Conservation (phyloP, 768 basidiomycete genomes). For the Termitomyces sp. region DNA sequence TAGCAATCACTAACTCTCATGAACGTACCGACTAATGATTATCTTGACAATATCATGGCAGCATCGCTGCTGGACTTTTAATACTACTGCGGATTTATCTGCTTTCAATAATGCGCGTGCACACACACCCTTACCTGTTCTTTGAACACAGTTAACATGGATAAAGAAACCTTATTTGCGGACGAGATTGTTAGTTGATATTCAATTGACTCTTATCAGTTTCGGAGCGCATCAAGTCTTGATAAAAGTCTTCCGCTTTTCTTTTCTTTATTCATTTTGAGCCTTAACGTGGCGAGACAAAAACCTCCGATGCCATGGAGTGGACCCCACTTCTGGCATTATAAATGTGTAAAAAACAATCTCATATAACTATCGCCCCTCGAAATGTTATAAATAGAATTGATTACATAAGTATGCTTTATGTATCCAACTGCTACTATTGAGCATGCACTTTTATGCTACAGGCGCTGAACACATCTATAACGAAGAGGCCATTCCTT, state of each 20-base stretch:
- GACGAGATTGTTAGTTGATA: not conserved
- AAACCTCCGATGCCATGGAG: not conserved
- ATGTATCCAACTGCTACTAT: not conserved
- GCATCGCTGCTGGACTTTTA: not conserved
- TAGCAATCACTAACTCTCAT: not conserved
- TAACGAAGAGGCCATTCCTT: not conserved
- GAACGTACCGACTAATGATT: not conserved
- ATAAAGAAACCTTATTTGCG: too few relatives aligned
- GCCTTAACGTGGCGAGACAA: not conserved
- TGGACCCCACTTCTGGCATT: not conserved
- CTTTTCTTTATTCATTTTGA: not conserved
- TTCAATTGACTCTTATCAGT: too few relatives aligned
- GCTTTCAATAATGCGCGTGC: not conserved
- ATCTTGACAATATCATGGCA: not conserved
- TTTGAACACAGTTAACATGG: not conserved
- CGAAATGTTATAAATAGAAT: not conserved
- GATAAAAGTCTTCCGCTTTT: not conserved
- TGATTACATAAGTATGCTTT: slow-evolving; percentile 1
- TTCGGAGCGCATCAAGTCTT: not conserved
- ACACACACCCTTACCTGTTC: not conserved
- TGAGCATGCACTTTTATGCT: not conserved
- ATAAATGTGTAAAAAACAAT: not conserved
- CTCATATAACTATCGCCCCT: not conserved
- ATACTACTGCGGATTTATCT: not conserved
- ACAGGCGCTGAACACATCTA: not conserved